Evolutionary conservation across 106 monocot genomes (phyloP).

Genomic region (Alisma plantagoaquatica): DNA sequence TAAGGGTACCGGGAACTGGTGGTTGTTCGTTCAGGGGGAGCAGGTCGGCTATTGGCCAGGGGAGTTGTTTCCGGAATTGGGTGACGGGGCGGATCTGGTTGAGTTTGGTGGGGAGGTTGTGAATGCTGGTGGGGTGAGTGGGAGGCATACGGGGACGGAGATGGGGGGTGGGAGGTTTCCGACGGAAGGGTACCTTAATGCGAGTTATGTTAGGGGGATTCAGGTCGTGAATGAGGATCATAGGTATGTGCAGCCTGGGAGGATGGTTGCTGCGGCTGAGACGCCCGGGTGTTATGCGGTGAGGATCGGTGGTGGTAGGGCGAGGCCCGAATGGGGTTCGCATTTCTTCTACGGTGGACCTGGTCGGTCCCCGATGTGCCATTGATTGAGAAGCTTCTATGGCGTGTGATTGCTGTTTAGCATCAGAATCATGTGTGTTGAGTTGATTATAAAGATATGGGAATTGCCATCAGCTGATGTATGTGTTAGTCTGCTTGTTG

Average conservation of each 20-base stretch:
- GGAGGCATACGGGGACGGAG: constrained; percentile 6
- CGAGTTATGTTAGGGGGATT: constrained; percentile 6
- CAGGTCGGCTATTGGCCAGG: constrained; percentile 10
- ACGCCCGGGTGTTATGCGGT: constrained; percentile 5
- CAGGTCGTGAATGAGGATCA: background rate
- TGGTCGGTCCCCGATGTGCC: background rate
- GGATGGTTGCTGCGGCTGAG: background rate
- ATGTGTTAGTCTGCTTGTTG: too few species aligned
- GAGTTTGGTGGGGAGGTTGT: constrained; percentile 7
- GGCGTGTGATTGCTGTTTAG: too few species aligned
- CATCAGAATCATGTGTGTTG: too few species aligned
- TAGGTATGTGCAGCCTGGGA: background rate
- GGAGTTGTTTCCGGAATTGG: background rate
- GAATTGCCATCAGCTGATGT: too few species aligned
- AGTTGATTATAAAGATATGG: too few species aligned
- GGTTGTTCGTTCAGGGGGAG: constrained; percentile 6
- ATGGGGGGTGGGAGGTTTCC: constrained; percentile 13
- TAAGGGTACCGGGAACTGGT: constrained; percentile 6
- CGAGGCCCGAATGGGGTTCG: background rate
- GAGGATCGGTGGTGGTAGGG: background rate
- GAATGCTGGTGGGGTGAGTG: background rate
- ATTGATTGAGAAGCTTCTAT: too few species aligned
- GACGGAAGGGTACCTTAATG: constrained; percentile 1
- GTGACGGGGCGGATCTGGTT: background rate
- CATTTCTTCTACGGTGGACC: constrained; percentile 9